Percentiles rank a stretch among this genome's conserved stretches.
Conservation (phyloP, 495 filamentous ascomycete species). For the Pseudevernia furfuracea region DNA sequence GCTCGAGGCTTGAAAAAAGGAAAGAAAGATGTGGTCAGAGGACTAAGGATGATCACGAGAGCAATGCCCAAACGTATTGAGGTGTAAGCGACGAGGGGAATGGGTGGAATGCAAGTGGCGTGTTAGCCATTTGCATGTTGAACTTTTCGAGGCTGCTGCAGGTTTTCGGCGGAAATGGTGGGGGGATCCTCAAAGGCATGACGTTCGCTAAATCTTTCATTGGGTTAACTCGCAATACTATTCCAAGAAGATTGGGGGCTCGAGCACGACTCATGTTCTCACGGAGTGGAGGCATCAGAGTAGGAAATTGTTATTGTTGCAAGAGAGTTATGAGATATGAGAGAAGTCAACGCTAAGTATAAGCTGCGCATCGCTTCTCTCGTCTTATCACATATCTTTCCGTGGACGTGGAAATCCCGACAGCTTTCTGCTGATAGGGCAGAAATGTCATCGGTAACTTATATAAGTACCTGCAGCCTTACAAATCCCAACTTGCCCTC, state of each 20-base stretch:
- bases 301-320: neutral
- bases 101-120: constrained; percentile 1
- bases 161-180: constrained; percentile 7
- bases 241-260: neutral
- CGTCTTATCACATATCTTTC: neutral
- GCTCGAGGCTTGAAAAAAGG: no score
- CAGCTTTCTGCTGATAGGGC: neutral
- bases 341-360: no score
- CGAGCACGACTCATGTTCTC: neutral
- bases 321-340: neutral
- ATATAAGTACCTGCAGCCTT: constrained; percentile 6
- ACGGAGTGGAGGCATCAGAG: no score
- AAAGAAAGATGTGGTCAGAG: neutral
- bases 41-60: constrained; percentile 2
- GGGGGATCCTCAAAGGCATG: constrained; percentile 1
- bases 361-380: neutral
- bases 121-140: constrained; percentile 12
- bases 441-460: no score
- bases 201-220: neutral
- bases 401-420: no score
- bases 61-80: neutral
- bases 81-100: neutral
- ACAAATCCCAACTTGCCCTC: constrained; percentile 2
- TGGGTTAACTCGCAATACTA: neutral
- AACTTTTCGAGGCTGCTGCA: constrained; percentile 1